Evolutionary conservation across 257 asterid genomes (phyloP).

Genomic region (Eucommia ulmoides): DNA sequence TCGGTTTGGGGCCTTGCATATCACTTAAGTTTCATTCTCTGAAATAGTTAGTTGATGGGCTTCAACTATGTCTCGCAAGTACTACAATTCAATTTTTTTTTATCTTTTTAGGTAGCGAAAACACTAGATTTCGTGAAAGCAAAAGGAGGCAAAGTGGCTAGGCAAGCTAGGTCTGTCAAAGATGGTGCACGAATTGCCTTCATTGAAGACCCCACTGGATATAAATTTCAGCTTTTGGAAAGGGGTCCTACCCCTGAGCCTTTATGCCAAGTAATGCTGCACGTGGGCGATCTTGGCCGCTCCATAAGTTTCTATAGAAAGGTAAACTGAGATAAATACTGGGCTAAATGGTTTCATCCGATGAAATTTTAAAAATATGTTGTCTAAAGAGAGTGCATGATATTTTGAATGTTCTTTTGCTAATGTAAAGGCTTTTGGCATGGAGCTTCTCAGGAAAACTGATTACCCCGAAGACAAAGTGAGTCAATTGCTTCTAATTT

Average conservation of each 20-base stretch:
- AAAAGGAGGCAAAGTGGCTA: conserved; percentile 29
- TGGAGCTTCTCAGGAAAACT: conserved; percentile 32
- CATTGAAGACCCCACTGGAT: conserved; percentile 39
- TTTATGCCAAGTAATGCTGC: conserved; percentile 38
- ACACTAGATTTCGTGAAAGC: conserved; percentile 24
- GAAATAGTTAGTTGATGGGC: no score
- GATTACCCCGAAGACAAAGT: conserved; percentile 30
- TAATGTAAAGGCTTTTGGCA: conserved; percentile 34
- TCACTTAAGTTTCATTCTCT: no score
- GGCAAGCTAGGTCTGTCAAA: conserved; percentile 16
- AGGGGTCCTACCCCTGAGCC: conserved; percentile 25
- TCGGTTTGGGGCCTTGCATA: no score
- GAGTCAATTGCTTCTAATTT: no score
- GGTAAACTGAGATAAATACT: conserved; percentile 26
- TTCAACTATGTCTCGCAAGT: no score
- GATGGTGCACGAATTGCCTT: conserved; percentile 17
- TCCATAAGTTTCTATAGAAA: conserved; percentile 30
- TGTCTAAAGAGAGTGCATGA: neutral
- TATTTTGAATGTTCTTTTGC: conserved; percentile 1
- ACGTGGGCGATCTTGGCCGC: no score
- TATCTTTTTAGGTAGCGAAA: conserved; percentile 26
- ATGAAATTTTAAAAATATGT: no score
- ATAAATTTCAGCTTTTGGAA: conserved; percentile 32
- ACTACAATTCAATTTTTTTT: no score
- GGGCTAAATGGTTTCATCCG: neutral